A percentile compares a stretch with the other conserved stretches of the same genome.
phyloP scores from a whole-genome alignment of 257 asterid genomes.

The Lavandula angustifolia region DNA sequence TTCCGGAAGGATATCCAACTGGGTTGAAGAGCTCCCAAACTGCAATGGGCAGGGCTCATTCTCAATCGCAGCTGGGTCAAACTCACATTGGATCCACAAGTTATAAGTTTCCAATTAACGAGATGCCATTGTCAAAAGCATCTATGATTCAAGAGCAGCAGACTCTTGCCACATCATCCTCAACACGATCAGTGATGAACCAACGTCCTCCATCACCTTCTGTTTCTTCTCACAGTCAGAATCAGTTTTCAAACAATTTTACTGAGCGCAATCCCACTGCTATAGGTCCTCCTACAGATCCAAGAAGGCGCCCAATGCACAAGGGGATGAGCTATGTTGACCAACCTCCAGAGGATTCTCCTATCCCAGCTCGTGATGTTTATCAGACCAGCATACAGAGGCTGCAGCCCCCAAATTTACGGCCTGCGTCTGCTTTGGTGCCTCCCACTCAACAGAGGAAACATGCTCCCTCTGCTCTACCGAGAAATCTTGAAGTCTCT shows the following conservation, averaged over 20 bases:
- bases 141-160: constrained; percentile 43
- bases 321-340: constrained; percentile 35
- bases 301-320: constrained; percentile 56
- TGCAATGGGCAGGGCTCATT: constrained; percentile 39
- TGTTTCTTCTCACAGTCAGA: constrained; percentile 28
- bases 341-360: constrained; percentile 46
- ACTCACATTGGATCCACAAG: constrained; percentile 42
- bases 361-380: constrained; percentile 38
- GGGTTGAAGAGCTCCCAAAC: constrained; percentile 44
- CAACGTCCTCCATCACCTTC: constrained; percentile 58
- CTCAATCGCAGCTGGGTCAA: constrained; percentile 46
- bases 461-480: constrained; percentile 38
- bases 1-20: constrained; percentile 52
- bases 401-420: constrained; percentile 38
- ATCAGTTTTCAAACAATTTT: constrained; percentile 41
- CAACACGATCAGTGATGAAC: constrained; percentile 43
- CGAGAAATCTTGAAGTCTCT: constrained; percentile 40
- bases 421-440: constrained; percentile 36
- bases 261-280: constrained; percentile 47
- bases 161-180: constrained; percentile 43
- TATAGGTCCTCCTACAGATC: constrained; percentile 55
- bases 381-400: constrained; percentile 40
- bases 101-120: constrained; percentile 40
- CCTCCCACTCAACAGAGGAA: constrained; percentile 45
- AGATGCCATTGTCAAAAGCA: constrained; percentile 37